Percentiles rank a stretch among this genome's conserved stretches.
These are phyloP conservation scores for Aureobasidium sp. DNA, from an alignment of 2,329 filamentous ascomycete genomes.

Conservation along the genomic window DNA sequence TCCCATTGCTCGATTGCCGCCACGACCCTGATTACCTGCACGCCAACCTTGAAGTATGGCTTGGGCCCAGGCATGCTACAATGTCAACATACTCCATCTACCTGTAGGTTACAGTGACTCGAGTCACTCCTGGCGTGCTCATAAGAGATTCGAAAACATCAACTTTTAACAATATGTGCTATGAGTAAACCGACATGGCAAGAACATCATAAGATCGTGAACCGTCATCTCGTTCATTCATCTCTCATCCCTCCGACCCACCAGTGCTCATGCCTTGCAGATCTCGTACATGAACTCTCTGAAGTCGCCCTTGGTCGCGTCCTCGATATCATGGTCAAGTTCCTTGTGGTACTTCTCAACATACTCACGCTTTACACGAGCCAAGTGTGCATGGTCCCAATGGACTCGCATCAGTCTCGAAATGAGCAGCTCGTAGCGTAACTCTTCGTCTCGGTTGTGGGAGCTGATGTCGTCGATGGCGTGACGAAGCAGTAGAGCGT, in stretches of 20 bases:
- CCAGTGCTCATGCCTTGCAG: constrained; percentile 3
- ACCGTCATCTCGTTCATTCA: not conserved
- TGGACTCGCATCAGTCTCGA: constrained; percentile 82
- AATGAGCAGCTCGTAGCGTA: constrained; percentile 80
- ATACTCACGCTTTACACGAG: constrained; percentile 72
- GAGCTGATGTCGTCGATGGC: constrained; percentile 57
- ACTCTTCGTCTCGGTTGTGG: constrained; percentile 34
- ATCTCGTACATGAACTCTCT: constrained; percentile 30
- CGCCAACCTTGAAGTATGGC: not conserved
- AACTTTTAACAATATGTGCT: not conserved
- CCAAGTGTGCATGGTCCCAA: constrained; percentile 82
- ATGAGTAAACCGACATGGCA: not conserved
- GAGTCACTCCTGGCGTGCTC: not conserved
- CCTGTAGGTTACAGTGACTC: not conserved
- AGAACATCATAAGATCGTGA: not conserved
- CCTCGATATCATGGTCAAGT: constrained; percentile 70
- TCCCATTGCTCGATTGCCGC: not conserved
- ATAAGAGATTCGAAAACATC: not conserved
- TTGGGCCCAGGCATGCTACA: not conserved
- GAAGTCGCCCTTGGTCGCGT: constrained; percentile 67
- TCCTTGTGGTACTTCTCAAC: constrained; percentile 66
- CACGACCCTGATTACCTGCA: not conserved
- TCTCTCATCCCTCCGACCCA: not conserved
- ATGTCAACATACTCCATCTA: not conserved
- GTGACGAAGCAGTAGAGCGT: constrained; percentile 84